Percentiles rank a stretch among this genome's conserved stretches.
Evolutionary conservation across 345 rosid genomes (phyloP).

Genomic region (Combretum micranthum): DNA sequence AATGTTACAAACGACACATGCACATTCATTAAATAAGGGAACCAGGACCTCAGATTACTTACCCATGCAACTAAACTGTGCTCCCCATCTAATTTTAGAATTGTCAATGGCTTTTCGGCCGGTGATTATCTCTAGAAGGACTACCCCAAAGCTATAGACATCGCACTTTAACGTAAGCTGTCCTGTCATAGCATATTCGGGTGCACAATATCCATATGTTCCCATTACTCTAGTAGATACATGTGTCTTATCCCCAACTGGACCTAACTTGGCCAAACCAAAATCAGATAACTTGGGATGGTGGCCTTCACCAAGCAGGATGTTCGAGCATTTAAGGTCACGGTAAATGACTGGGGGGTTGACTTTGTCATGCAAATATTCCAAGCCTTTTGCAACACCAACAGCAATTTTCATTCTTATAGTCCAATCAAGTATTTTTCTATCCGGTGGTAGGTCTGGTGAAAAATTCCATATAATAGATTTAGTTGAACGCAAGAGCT

Average conservation of each 20-base stretch:
- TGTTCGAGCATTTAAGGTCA: slow-evolving; percentile 66
- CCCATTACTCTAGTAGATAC: slow-evolving; percentile 78
- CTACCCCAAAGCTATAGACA: slow-evolving; percentile 57
- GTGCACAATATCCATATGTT: slow-evolving; percentile 68
- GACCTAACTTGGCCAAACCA: slow-evolving; percentile 74
- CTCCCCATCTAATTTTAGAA: slow-evolving; percentile 44
- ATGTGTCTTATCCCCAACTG: slow-evolving; percentile 71
- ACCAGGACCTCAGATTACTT: slow-evolving; percentile 10
- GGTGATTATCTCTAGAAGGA: slow-evolving; percentile 61
- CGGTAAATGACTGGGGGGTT: slow-evolving; percentile 71
- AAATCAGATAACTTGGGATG: slow-evolving; percentile 70
- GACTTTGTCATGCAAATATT: slow-evolving; percentile 61
- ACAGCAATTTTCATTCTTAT: slow-evolving; percentile 73
- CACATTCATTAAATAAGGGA: slow-evolving; percentile 1
- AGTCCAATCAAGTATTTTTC: slow-evolving; percentile 56
- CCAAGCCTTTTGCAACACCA: slow-evolving; percentile 73
- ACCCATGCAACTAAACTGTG: slow-evolving; percentile 75
- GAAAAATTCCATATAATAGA: neutral
- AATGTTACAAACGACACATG: neutral
- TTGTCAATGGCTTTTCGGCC: slow-evolving; percentile 71
- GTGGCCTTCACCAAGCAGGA: slow-evolving; percentile 52
- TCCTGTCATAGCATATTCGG: slow-evolving; percentile 81
- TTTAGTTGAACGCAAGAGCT: no score
- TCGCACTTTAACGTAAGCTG: slow-evolving; percentile 68
- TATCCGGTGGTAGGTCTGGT: slow-evolving; percentile 53